Base-by-base conservation (phyloP, 176 grass and related monocot genomes). In the Oryza brachyantha region DNA sequence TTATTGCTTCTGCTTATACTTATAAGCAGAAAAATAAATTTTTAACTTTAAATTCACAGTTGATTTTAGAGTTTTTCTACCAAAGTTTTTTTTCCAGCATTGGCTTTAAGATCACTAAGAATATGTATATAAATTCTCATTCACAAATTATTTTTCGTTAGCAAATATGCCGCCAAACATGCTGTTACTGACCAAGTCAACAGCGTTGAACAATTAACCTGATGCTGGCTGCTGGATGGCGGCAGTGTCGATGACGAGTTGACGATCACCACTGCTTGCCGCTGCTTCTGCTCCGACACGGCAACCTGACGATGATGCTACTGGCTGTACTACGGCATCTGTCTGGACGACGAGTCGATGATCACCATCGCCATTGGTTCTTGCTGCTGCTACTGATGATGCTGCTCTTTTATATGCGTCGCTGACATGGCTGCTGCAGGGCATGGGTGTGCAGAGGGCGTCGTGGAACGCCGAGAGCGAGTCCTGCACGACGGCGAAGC, bases 391-490 rank as follows among this genome's bases (percentile, higher is more conserved):
- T 24, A 21, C 0, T 22, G 19, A n/a, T 9, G 19, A 7, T n/a
- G 19, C n/a, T 21, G 8, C 40, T 35, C 8, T 19, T 43, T 7
- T 57, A 70, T 16, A 2, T 27, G 12, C 2, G 45, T 28, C 8
- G 4, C 13, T 7, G 6, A 5, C 35, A 1, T 68, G 16, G 29
- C 31, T 22, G 13, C 10, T 54, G 10, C 8, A 22, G 16, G 26
- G 48, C 91, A 93, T 85, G 50, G 8, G 14, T 13, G 82, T 81
- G 72, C 84, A 90, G 21, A 90, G 73, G 31, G 64, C 69, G 14
- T 85, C 64, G 19, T 38, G 80, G 81, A 93, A 93, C 1, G 25
- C 10, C 1, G 81, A 83, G 31, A 79, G 50, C 0, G 78, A 79
- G 63, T 93, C 91, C 0, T 84, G 38, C 25, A 85, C 6, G 13